Percentiles rank a stretch among this genome's conserved stretches.
These are phyloP conservation scores for Trichoderma sp. DNA, from an alignment of 2,329 filamentous ascomycete genomes.

Conservation along the genomic window DNA sequence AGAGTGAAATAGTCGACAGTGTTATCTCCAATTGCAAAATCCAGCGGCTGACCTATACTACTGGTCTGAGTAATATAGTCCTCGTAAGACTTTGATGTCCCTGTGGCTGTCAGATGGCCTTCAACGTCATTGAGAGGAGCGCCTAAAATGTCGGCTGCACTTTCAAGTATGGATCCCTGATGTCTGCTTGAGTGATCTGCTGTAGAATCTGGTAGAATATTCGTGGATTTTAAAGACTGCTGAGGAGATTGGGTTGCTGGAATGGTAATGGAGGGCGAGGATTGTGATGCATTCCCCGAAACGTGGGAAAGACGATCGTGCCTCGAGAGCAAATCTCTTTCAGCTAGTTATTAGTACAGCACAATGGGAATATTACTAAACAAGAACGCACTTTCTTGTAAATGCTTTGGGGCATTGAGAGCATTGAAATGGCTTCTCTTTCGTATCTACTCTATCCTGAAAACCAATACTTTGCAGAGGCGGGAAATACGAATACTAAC, in stretches of 20 bases:
- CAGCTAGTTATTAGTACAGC: background rate
- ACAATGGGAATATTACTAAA: background rate
- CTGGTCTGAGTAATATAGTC: background rate
- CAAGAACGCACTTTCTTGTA: background rate
- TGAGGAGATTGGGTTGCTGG: background rate
- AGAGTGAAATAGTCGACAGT: background rate
- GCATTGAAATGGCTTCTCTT: background rate
- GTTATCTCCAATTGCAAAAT: background rate
- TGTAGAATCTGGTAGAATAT: background rate
- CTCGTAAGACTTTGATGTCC: background rate
- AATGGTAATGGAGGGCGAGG: background rate
- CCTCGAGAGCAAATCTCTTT: background rate
- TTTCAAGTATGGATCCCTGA: background rate
- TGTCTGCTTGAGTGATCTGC: background rate
- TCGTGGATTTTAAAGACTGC: background rate
- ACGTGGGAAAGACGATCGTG: background rate
- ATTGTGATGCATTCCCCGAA: background rate
- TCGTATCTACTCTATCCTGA: background rate
- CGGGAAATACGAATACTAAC: background rate
- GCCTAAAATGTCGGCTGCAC: background rate
- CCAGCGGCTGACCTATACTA: background rate
- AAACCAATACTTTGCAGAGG: background rate
- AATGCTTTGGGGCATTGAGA: background rate
- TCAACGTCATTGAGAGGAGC: background rate
- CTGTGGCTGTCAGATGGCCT: background rate